Conservation (phyloP, 2,329 filamentous ascomycete genomes). For the Aspergillus arachidicola region DNA sequence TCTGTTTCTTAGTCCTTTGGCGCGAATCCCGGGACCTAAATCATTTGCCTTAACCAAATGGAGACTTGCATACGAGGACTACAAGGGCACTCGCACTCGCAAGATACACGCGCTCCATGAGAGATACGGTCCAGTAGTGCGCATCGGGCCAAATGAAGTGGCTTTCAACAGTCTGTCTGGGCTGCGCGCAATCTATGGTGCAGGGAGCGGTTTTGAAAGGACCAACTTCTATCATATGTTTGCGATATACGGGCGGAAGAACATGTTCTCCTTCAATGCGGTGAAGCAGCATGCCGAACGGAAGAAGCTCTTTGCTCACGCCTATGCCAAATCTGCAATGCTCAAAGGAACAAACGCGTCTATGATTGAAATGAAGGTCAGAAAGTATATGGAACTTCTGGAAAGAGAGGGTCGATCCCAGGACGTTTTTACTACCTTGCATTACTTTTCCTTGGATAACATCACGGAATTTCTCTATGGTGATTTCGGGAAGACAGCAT, state of each 20-base stretch:
- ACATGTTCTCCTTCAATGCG: slow-evolving; percentile 55
- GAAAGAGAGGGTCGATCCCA: slow-evolving; percentile 34
- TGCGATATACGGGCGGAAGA: slow-evolving; percentile 55
- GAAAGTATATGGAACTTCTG: slow-evolving; percentile 46
- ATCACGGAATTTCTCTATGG: slow-evolving; percentile 59
- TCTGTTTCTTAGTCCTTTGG: neutral
- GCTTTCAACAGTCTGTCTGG: slow-evolving; percentile 49
- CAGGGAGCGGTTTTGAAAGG: slow-evolving; percentile 54
- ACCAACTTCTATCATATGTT: slow-evolving; percentile 60
- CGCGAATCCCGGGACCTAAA: slow-evolving; percentile 39
- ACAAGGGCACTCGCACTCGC: slow-evolving; percentile 45
- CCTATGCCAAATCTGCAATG: slow-evolving; percentile 56
- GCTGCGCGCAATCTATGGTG: slow-evolving; percentile 57
- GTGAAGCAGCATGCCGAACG: slow-evolving; percentile 50
- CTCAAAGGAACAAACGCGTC: slow-evolving; percentile 34
- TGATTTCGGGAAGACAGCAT: slow-evolving; percentile 46
- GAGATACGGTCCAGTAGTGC: slow-evolving; percentile 51
- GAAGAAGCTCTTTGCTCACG: slow-evolving; percentile 57
- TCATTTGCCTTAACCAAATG: slow-evolving; percentile 48
- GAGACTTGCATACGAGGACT: slow-evolving; percentile 51
- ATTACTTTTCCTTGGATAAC: slow-evolving; percentile 57
- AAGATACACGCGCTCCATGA: slow-evolving; percentile 48
- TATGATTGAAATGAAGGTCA: slow-evolving; percentile 45
- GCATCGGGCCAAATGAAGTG: slow-evolving; percentile 52
- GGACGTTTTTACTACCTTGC: slow-evolving; percentile 54